Conservation (phyloP, 768 basidiomycete genomes). For the Termitomyces sp. region DNA sequence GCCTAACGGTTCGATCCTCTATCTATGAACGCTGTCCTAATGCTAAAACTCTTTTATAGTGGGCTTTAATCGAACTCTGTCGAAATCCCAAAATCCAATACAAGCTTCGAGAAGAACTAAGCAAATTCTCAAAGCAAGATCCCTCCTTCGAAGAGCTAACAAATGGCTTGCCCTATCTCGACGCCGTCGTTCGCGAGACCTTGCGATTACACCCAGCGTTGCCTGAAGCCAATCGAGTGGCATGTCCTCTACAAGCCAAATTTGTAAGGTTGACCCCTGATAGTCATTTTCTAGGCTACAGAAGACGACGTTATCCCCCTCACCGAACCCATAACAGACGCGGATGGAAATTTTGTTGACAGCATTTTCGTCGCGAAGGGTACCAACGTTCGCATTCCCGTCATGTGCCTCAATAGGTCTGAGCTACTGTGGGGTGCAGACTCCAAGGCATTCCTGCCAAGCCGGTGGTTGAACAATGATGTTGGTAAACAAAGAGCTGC, state of each 20-base stretch:
- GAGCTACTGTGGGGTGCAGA: slow-evolving; percentile 38
- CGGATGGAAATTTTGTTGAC: slow-evolving; percentile 22
- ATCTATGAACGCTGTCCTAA: not conserved
- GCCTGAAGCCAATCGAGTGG: slow-evolving; percentile 12
- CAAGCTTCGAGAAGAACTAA: slow-evolving; percentile 27
- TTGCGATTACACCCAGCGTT: slow-evolving; percentile 36
- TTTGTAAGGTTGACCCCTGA: not conserved
- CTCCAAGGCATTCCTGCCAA: slow-evolving; percentile 38
- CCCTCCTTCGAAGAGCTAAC: slow-evolving; percentile 10
- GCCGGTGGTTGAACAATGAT: slow-evolving; percentile 34
- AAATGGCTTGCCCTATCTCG: slow-evolving; percentile 13
- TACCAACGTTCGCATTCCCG: slow-evolving; percentile 30
- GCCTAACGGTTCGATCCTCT: not conserved
- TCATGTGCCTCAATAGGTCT: slow-evolving; percentile 35
- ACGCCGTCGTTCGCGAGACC: slow-evolving; percentile 34
- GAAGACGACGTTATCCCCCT: slow-evolving; percentile 3
- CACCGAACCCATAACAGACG: slow-evolving; percentile 20
- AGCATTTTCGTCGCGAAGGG: slow-evolving; percentile 34
- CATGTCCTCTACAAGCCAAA: not conserved
- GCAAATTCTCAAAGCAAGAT: not conserved
- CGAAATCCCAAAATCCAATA: slow-evolving; percentile 24
- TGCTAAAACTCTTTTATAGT: slow-evolving; percentile 15
- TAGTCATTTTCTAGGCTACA: not conserved
- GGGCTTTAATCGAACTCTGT: slow-evolving; percentile 32
- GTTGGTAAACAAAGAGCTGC: slow-evolving; percentile 17